Evolutionary conservation across 306 rosid species (phyloP).

Genomic region (Chamaecrista fasciculata): DNA sequence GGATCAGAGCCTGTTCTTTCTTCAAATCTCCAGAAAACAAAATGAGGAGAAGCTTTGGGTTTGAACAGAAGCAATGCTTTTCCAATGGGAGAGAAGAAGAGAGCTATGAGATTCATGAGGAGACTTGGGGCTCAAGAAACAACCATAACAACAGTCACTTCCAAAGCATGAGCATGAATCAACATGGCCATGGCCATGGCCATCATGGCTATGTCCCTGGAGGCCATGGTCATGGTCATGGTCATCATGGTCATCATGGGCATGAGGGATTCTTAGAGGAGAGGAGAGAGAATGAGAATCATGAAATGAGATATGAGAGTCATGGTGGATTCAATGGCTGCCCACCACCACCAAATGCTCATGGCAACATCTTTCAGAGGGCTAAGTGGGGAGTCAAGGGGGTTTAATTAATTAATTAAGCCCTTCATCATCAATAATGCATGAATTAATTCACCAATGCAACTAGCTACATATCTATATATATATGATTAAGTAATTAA

Average conservation of each 20-base stretch:
- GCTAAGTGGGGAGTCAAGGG: constrained; percentile 31
- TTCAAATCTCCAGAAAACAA: background rate
- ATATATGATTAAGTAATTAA: no score
- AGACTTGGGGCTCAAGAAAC: constrained; percentile 24
- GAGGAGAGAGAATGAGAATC: constrained; percentile 7
- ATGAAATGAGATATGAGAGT: constrained; percentile 27
- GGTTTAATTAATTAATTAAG: background rate
- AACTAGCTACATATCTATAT: no score
- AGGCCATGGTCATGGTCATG: background rate
- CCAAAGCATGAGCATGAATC: constrained; percentile 3
- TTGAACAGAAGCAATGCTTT: constrained; percentile 35
- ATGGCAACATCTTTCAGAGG: no score
- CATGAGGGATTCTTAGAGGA: constrained; percentile 3
- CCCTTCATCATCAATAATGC: background rate
- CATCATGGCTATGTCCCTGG: no score
- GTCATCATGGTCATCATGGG: background rate
- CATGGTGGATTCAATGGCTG: no score
- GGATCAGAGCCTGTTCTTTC: no score
- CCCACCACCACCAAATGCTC: no score
- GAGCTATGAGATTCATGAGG: background rate
- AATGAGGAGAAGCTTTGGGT: background rate
- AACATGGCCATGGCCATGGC: no score
- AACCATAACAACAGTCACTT: background rate
- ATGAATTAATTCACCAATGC: no score
- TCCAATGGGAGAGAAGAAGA: constrained; percentile 3